phyloP scores from a whole-genome alignment of 2,329 filamentous ascomycete species.

The Dothistroma pini region DNA sequence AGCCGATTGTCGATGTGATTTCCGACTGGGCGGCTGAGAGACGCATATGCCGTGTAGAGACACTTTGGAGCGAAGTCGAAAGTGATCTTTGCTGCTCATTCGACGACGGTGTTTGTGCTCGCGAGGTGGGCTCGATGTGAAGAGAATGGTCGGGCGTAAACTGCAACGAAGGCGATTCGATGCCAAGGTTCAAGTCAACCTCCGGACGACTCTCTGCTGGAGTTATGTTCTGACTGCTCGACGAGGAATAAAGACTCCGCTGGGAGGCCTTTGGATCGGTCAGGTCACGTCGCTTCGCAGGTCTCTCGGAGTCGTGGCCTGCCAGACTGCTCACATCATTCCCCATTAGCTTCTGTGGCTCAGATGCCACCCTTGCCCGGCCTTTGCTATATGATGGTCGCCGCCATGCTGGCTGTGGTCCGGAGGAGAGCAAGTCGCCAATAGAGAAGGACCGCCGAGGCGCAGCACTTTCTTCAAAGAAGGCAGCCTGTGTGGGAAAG shows the following conservation, averaged over 20 bases:
- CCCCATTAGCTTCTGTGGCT: slow-evolving; percentile 38
- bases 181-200: slow-evolving; percentile 24
- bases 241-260: slow-evolving; percentile 29
- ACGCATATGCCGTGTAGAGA: slow-evolving; percentile 35
- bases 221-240: slow-evolving; percentile 16
- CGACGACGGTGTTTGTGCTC: slow-evolving; percentile 11
- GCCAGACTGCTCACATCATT: slow-evolving; percentile 36
- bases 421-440: slow-evolving; percentile 41
- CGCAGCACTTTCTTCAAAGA: slow-evolving; percentile 30
- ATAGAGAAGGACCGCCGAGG: slow-evolving; percentile 51
- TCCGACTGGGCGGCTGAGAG: slow-evolving; percentile 57
- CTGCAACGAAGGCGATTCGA: slow-evolving; percentile 18
- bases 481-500: slow-evolving; percentile 19
- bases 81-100: slow-evolving; percentile 2
- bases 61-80: slow-evolving; percentile 21
- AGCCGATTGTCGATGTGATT: slow-evolving; percentile 63
- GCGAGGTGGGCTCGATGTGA: slow-evolving; percentile 11
- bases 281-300: slow-evolving; percentile 39
- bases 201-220: slow-evolving; percentile 18
- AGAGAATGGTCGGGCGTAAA: slow-evolving; percentile 16
- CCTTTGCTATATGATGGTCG: slow-evolving; percentile 36
- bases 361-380: slow-evolving; percentile 28
- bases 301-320: slow-evolving; percentile 34
- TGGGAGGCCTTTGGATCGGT: slow-evolving; percentile 23
- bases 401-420: slow-evolving; percentile 38